Evolutionary conservation across 2,329 filamentous ascomycete genomes (phyloP).

Genomic region (Ambrosiella cleistominuta): DNA sequence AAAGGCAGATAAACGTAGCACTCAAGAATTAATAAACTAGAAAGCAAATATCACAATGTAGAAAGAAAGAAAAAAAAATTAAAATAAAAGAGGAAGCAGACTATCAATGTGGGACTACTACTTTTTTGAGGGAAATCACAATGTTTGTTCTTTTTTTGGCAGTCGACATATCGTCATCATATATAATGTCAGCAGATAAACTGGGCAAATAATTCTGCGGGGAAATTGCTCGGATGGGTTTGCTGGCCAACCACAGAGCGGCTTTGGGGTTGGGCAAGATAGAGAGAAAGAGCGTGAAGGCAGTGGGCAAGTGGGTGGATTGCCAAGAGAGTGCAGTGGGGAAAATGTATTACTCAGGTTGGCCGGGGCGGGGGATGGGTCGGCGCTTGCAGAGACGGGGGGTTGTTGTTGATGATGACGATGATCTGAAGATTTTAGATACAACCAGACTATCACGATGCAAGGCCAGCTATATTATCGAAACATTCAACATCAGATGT

Average conservation of each 20-base stretch:
- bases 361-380: neutral
- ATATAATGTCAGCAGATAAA: too few relatives aligned
- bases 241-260: neutral
- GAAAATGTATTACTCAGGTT: neutral
- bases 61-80: neutral
- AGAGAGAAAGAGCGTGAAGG: neutral
- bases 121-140: too few relatives aligned
- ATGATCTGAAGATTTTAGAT: neutral
- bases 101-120: neutral
- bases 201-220: too few relatives aligned
- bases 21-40: too few relatives aligned
- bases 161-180: too few relatives aligned
- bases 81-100: neutral
- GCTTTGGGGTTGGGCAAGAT: neutral
- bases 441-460: too few relatives aligned
- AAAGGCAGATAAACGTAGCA: too few relatives aligned
- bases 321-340: neutral
- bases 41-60: neutral
- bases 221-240: too few relatives aligned
- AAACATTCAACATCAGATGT: too few relatives aligned
- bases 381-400: neutral
- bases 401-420: neutral
- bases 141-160: too few relatives aligned
- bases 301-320: neutral
- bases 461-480: too few relatives aligned